phyloP scores from a whole-genome alignment of 352 stramenopile genomes.

The Phytophthora europaea region DNA sequence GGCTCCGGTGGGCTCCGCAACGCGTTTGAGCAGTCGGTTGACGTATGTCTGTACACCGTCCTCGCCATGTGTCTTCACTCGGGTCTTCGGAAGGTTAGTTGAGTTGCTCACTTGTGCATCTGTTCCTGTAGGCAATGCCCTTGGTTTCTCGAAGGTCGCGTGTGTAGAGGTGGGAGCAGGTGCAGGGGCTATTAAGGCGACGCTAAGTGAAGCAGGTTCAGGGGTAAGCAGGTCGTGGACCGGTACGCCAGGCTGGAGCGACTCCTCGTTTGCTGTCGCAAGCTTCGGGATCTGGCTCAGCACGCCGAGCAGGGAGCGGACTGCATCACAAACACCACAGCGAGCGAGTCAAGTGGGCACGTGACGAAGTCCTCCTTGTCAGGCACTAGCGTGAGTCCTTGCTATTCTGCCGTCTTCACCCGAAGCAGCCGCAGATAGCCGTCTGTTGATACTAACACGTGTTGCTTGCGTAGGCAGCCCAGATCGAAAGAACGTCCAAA shows the following conservation, averaged over 20 bases:
- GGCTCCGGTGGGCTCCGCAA: conserved; percentile 3
- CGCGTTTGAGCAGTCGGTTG: conserved; percentile 27
- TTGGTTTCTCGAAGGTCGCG: too few species aligned
- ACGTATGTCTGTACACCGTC: background rate
- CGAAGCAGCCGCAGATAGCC: conserved; percentile 38
- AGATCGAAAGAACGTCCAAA: conserved; percentile 46
- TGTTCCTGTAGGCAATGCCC: background rate
- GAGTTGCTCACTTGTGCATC: background rate
- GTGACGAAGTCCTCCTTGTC: conserved; percentile 9
- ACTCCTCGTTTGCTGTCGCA: background rate
- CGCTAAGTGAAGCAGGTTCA: background rate
- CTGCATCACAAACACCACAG: conserved; percentile 28
- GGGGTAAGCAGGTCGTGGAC: background rate
- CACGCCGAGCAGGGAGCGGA: conserved; percentile 11
- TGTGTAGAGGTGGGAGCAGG: too few species aligned
- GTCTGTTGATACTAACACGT: conserved; percentile 26
- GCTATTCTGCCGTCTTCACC: conserved; percentile 40
- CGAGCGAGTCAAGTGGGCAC: conserved; percentile 21
- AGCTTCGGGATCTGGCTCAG: conserved; percentile 19
- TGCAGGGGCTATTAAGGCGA: background rate
- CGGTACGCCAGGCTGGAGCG: background rate
- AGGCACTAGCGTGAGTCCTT: conserved; percentile 42
- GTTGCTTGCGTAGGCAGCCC: conserved; percentile 32
- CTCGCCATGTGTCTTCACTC: background rate
- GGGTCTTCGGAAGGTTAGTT: background rate